Conservation (phyloP, 495 filamentous ascomycete genomes). For the Penicillium psychrofluorescens region DNA sequence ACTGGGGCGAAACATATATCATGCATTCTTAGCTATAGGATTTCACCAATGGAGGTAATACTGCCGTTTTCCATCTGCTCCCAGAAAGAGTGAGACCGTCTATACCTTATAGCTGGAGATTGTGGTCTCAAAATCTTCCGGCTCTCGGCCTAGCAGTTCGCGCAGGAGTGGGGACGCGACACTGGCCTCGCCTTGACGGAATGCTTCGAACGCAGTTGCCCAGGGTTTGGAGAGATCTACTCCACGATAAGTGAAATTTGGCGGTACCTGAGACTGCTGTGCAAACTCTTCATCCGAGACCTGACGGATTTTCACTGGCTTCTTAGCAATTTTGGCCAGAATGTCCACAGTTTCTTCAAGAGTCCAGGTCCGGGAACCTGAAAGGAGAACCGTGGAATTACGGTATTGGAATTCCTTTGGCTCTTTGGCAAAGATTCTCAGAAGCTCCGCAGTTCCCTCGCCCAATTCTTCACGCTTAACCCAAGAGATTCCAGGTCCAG, state of each 20-base stretch:
- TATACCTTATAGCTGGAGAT: too few relatives aligned
- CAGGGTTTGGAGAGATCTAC: conserved; percentile 11
- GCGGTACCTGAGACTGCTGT: conserved; percentile 16
- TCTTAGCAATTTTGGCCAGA: conserved; percentile 18
- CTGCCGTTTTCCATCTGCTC: too few relatives aligned
- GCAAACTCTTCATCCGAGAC: conserved; percentile 35
- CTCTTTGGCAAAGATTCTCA: conserved; percentile 16
- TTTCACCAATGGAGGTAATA: too few relatives aligned
- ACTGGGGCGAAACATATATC: too few relatives aligned
- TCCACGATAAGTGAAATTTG: conserved; percentile 14
- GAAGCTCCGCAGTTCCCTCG: conserved; percentile 32
- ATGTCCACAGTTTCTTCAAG: conserved; percentile 29
- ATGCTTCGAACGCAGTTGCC: conserved; percentile 31
- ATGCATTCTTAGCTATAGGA: too few relatives aligned
- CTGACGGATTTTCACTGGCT: conserved; percentile 18
- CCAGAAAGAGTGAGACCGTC: too few relatives aligned
- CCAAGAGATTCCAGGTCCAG: conserved; percentile 32
- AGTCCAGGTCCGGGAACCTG: conserved; percentile 21
- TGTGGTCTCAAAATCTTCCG: conserved; percentile 20
- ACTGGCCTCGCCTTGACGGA: conserved; percentile 28
- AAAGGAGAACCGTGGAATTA: conserved; percentile 27
- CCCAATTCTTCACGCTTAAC: conserved; percentile 39
- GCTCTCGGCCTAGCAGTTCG: conserved; percentile 25
- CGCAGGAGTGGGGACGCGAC: conserved; percentile 19
- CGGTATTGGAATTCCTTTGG: conserved; percentile 12